Conservation (phyloP, 768 basidiomycete genomes). For the Megacollybia marginata region DNA sequence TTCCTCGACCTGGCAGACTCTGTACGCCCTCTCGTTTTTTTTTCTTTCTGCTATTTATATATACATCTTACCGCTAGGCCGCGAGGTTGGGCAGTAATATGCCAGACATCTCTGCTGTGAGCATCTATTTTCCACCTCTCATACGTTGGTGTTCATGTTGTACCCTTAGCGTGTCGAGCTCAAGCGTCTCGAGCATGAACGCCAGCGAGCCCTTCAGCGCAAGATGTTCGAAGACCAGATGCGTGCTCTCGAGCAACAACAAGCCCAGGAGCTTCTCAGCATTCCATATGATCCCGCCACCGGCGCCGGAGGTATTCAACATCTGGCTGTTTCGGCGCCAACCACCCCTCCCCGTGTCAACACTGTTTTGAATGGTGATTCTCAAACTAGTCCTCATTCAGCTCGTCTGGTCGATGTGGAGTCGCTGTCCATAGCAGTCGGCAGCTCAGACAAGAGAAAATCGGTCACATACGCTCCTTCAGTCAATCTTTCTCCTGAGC, state of each 20-base stretch:
- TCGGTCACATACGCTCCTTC: constrained; percentile 81
- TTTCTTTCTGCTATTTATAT: constrained; percentile 13
- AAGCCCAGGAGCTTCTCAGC: constrained; percentile 76
- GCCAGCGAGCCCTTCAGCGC: constrained; percentile 79
- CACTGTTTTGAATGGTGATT: constrained; percentile 57
- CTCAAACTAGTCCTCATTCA: constrained; percentile 34
- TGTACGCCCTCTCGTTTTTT: constrained; percentile 39
- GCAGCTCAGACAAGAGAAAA: constrained; percentile 72
- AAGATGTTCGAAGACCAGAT: constrained; percentile 95
- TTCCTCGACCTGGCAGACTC: constrained; percentile 93
- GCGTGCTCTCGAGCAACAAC: constrained; percentile 87
- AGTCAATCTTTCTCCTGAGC: constrained; percentile 67
- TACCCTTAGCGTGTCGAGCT: constrained; percentile 70
- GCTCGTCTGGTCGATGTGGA: constrained; percentile 54
- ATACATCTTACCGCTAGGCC: constrained; percentile 45
- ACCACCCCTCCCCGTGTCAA: constrained; percentile 83
- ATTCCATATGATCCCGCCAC: constrained; percentile 54
- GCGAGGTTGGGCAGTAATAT: constrained; percentile 81
- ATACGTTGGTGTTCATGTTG: neutral
- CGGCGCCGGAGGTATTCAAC: constrained; percentile 44
- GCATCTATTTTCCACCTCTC: constrained; percentile 21
- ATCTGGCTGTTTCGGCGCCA: constrained; percentile 82
- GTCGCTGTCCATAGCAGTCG: constrained; percentile 60
- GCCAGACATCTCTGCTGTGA: constrained; percentile 79
- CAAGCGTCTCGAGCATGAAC: constrained; percentile 88